Conservation (phyloP, 805 yeast species). For the Candida caryicola region DNA sequence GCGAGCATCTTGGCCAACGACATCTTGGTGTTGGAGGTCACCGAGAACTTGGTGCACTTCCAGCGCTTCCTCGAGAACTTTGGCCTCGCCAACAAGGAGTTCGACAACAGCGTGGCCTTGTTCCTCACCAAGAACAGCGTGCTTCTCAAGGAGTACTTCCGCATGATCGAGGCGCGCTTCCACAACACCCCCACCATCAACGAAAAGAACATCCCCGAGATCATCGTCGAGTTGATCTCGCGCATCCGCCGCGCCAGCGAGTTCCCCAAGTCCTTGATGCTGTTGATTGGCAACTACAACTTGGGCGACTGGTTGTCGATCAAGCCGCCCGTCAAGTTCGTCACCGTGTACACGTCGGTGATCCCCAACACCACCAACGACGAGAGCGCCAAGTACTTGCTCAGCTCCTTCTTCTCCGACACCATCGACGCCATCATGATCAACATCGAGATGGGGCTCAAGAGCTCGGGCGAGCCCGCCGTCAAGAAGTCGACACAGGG, state of each 20-base stretch:
- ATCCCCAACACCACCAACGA: constrained; percentile 35
- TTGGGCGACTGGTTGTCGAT: constrained; percentile 71
- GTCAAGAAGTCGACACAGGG: constrained; percentile 55
- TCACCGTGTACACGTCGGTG: constrained; percentile 47
- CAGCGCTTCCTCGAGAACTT: constrained; percentile 15
- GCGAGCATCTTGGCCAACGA: constrained; percentile 21
- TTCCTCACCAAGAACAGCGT: constrained; percentile 23
- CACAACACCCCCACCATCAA: constrained; percentile 43
- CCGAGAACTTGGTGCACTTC: constrained; percentile 40
- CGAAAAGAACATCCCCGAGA: constrained; percentile 70
- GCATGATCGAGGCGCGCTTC: constrained; percentile 53
- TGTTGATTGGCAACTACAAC: constrained; percentile 48
- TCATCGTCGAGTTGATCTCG: constrained; percentile 70
- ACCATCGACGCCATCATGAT: constrained; percentile 70
- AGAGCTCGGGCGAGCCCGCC: constrained; percentile 24
- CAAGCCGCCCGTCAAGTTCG: constrained; percentile 49
- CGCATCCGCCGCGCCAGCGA: constrained; percentile 64
- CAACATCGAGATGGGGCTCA: constrained; percentile 60
- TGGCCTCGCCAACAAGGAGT: constrained; percentile 10
- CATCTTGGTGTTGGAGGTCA: constrained; percentile 36
- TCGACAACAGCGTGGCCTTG: constrained; percentile 8
- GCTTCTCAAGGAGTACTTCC: constrained; percentile 57
- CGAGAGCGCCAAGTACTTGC: constrained; percentile 46
- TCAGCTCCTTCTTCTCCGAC: constrained; percentile 72
- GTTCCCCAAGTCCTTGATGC: constrained; percentile 49